A percentile compares a stretch with the other conserved stretches of the same genome.
phyloP scores from a whole-genome alignment of 768 basidiomycete species.

The Podaxis carcinomalis region DNA sequence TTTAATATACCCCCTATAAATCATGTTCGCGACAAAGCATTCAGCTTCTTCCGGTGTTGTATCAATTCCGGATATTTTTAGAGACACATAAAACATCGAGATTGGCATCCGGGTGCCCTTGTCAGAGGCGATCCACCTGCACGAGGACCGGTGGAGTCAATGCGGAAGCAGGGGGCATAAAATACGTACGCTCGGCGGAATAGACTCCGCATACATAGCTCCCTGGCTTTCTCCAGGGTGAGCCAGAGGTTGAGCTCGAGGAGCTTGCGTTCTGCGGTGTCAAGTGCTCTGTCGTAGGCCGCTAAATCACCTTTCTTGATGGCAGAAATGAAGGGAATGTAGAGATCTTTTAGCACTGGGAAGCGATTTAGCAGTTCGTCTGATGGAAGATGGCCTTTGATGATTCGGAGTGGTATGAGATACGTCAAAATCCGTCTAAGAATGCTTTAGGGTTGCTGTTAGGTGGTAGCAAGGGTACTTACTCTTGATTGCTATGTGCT shows the following conservation, averaged over 20 bases:
- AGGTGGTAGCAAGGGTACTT: slow-evolving; percentile 19
- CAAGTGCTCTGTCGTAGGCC: slow-evolving; percentile 77
- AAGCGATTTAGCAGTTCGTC: slow-evolving; percentile 64
- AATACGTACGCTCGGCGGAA: slow-evolving; percentile 70
- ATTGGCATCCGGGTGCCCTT: slow-evolving; percentile 79
- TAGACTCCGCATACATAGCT: slow-evolving; percentile 78
- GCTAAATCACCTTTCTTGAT: slow-evolving; percentile 74
- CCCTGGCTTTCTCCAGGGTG: slow-evolving; percentile 82
- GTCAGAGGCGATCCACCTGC: slow-evolving; percentile 75
- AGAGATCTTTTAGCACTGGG: slow-evolving; percentile 68
- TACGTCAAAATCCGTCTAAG: slow-evolving; percentile 87
- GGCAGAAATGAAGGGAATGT: slow-evolving; percentile 75
- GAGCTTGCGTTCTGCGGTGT: slow-evolving; percentile 63
- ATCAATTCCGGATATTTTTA: slow-evolving; percentile 66
- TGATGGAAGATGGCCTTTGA: slow-evolving; percentile 85
- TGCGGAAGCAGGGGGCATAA: background rate
- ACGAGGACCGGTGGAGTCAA: background rate
- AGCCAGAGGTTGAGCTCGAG: slow-evolving; percentile 87
- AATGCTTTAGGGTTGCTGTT: background rate
- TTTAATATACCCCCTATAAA: slow-evolving; percentile 86
- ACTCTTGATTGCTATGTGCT: slow-evolving; percentile 82
- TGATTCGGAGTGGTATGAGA: slow-evolving; percentile 83
- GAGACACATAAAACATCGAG: slow-evolving; percentile 72
- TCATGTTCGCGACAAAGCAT: slow-evolving; percentile 92
- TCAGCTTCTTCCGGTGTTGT: slow-evolving; percentile 82